Percentiles rank a stretch among this genome's conserved stretches.
phyloP scores from a whole-genome alignment of 768 basidiomycete genomes.

The Lentinula boryana region DNA sequence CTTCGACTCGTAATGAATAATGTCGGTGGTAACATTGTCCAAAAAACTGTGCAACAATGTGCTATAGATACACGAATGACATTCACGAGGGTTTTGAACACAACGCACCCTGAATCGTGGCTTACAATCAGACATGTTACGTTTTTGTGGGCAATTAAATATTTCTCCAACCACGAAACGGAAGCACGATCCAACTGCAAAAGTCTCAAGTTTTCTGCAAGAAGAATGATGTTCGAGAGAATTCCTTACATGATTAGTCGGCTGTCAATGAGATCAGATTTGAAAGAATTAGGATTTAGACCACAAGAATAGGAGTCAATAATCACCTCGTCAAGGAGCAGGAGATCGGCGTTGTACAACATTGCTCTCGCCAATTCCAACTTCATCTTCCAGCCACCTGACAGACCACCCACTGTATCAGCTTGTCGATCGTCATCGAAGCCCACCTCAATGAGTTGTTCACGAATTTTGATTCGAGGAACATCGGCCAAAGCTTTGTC shows the following conservation, averaged over 20 bases:
- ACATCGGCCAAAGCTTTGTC: constrained; percentile 64
- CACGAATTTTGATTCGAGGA: constrained; percentile 65
- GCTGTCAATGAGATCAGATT: constrained; percentile 33
- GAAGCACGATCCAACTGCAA: constrained; percentile 72
- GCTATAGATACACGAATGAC: background rate
- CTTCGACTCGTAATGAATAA: constrained; percentile 95
- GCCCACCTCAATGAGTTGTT: constrained; percentile 81
- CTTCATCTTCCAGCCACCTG: constrained; percentile 99
- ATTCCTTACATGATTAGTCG: constrained; percentile 80
- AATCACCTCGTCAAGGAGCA: constrained; percentile 77
- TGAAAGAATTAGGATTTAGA: background rate
- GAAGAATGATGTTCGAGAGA: constrained; percentile 6
- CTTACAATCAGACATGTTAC: constrained; percentile 92
- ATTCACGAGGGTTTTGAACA: background rate
- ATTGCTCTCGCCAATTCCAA: constrained; percentile 93
- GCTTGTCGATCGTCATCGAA: constrained; percentile 84
- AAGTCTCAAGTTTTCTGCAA: constrained; percentile 12
- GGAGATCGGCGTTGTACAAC: constrained; percentile 88
- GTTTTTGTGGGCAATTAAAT: constrained; percentile 72
- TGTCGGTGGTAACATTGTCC: constrained; percentile 93
- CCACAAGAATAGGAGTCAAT: constrained; percentile 2
- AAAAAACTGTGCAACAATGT: constrained; percentile 56
- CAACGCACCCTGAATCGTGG: constrained; percentile 85
- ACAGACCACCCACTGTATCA: constrained; percentile 83
- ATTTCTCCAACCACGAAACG: constrained; percentile 89